Base-by-base conservation (phyloP, 306 rosid species). In the Begonia masoniana region DNA sequence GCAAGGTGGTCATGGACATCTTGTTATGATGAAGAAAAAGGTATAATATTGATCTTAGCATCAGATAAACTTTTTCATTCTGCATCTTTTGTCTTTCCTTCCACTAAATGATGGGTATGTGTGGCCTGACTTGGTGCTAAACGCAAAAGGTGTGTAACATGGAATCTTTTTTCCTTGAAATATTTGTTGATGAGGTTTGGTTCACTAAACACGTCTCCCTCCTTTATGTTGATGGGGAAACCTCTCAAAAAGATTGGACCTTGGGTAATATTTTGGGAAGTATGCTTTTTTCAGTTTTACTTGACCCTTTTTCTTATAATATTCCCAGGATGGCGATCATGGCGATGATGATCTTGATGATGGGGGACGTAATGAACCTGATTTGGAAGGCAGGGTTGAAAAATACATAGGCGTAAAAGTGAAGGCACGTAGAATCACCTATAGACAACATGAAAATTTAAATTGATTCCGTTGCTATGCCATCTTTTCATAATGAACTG, bases 331-430 rank as follows among this genome's bases (percentile, higher is more conserved):
- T 67, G 92, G 92, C 57, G 88, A 75, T 61, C 83, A 60, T 52
- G 91, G 69, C 58, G 97, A 81, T 60, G 99, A 91, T 64, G 96
- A 88, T 58, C 70, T 69, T 45, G 95, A 83, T 47, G 95, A 85
- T 24, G 92, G 80, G 69, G 88, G 74, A 51, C 86, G 94, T 67
- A 85, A 74, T 19, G 94, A 83, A 73, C 79, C 77, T 60, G 94
- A 84, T 73, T 56, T 68, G 59, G 97, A 83, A 75, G 97, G 94
- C 55, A 83, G 96, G 73, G 94, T 81, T 3, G 96, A 91, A 69
- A 91, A 91, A 73, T 91, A 91, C 76, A 79, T 91, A 59, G 99
- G 99, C 51, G 99, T 86, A 68, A 83, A 86, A 91, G 99, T 91
- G 68, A 91, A 91, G 99, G 99, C 57, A 77, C 60, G 78, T 62